Evolutionary conservation across 169 alveolate genomes (phyloP).

Genomic region (Ichthyophthirius multifiliis): DNA sequence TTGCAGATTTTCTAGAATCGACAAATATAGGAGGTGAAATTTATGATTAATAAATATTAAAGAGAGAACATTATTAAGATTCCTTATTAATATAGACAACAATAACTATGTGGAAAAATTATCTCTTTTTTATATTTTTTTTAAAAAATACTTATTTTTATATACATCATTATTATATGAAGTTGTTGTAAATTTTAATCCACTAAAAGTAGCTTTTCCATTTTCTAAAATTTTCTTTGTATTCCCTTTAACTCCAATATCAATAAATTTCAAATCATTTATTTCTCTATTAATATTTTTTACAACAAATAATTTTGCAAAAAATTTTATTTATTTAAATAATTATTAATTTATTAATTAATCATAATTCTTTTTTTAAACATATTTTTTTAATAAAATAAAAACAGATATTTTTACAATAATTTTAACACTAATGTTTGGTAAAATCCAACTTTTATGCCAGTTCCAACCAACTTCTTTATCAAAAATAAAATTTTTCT

Average conservation of each 20-base stretch:
- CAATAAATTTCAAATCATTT: background rate
- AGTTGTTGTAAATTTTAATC: conserved; percentile 48
- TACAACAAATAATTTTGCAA: conserved; percentile 30
- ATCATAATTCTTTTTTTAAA: background rate
- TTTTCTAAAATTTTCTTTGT: conserved; percentile 39
- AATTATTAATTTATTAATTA: background rate
- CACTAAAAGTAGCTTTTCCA: conserved; percentile 44
- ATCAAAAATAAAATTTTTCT: conserved; percentile 35
- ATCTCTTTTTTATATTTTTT: background rate
- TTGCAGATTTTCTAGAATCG: conserved; percentile 49
- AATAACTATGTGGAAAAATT: background rate
- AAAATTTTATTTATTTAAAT: background rate
- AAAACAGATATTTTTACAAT: conserved; percentile 23
- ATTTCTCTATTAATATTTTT: conserved; percentile 26
- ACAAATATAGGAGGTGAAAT: conserved; percentile 61
- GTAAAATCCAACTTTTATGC: conserved; percentile 64
- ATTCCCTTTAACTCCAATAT: conserved; percentile 34
- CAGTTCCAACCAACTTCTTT: conserved; percentile 50
- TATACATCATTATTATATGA: conserved; percentile 54
- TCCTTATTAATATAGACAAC: conserved; percentile 5
- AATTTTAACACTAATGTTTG: conserved; percentile 47
- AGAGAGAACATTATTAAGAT: too few relatives aligned
- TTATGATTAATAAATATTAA: conserved; percentile 28
- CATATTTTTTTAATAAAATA: too few relatives aligned
- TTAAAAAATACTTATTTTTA: background rate